Conservation (phyloP, 345 rosid genomes). For the Mangifera indica region DNA sequence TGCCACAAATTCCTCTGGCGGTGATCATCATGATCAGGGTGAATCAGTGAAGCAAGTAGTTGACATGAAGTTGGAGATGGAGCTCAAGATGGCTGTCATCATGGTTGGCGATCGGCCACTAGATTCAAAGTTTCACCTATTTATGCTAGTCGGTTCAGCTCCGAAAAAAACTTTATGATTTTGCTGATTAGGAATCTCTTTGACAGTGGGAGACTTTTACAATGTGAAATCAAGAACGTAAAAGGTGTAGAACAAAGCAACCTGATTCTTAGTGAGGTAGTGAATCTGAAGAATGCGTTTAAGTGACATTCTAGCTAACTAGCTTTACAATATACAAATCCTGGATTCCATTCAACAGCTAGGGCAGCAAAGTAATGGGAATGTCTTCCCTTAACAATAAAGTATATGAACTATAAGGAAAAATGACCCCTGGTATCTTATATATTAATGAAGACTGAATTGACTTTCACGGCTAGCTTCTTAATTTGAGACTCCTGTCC, state of each 20-base stretch:
- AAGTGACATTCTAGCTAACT: not conserved
- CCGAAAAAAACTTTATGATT: no score
- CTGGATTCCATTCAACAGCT: not conserved
- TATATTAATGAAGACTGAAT: no score
- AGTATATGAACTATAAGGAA: no score
- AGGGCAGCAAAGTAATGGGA: not conserved
- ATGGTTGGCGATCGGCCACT: slow-evolving; percentile 83
- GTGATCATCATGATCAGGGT: not conserved
- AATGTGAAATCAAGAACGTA: no score
- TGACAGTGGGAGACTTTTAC: not conserved
- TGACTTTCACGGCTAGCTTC: no score
- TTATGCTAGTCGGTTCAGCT: no score
- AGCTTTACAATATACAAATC: no score
- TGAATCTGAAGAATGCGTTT: not conserved
- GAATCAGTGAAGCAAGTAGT: slow-evolving; percentile 15
- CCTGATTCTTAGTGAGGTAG: not conserved
- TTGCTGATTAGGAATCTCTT: not conserved
- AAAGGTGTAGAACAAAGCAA: not conserved
- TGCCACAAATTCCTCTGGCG: slow-evolving; percentile 12
- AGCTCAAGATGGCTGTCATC: slow-evolving; percentile 65
- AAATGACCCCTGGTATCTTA: no score
- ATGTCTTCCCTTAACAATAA: no score
- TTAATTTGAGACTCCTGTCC: no score
- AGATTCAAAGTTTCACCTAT: no score
- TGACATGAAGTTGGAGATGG: slow-evolving; percentile 41